These are phyloP conservation scores for Microbotryum scabiosae DNA, from an alignment of 1,284 basidiomycete species.

Conservation along the genomic window DNA sequence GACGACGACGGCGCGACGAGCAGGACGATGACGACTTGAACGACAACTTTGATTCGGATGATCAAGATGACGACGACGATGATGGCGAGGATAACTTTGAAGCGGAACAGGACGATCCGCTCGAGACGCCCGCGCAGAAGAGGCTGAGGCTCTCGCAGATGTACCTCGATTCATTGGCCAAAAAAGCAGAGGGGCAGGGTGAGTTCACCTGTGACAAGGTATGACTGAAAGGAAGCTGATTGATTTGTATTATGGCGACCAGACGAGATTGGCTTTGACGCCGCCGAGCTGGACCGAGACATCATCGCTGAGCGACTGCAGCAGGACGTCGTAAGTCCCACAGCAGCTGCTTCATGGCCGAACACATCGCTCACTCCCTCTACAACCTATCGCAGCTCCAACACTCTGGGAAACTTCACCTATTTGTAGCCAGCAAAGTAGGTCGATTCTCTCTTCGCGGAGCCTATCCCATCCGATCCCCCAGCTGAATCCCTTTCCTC, in stretches of 20 bases:
- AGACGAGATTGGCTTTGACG: constrained; percentile 60
- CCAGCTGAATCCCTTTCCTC: no score
- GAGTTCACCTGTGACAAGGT: not conserved
- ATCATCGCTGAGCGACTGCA: constrained; percentile 81
- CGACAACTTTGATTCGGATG: constrained; percentile 24
- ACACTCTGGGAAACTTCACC: no score
- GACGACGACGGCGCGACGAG: constrained; percentile 5
- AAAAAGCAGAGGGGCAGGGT: constrained; percentile 55
- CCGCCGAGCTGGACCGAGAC: constrained; percentile 85
- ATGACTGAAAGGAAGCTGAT: not conserved
- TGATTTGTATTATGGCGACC: no score
- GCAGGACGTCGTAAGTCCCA: constrained; percentile 58
- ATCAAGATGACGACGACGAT: constrained; percentile 6
- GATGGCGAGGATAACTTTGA: constrained; percentile 16
- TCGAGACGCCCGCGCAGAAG: constrained; percentile 86
- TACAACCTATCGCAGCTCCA: no score
- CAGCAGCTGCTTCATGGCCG: no score
- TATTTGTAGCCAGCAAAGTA: no score
- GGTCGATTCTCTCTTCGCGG: constrained; percentile 1
- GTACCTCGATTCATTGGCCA: constrained; percentile 78
- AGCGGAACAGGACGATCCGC: constrained; percentile 47
- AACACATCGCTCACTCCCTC: no score
- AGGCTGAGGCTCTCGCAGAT: constrained; percentile 78
- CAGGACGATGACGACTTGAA: constrained; percentile 26
- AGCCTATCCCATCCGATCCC: not conserved